A percentile compares a stretch with the other conserved stretches of the same genome.
Conservation (phyloP, 129 eudicot species). For the Tagetes patula region DNA sequence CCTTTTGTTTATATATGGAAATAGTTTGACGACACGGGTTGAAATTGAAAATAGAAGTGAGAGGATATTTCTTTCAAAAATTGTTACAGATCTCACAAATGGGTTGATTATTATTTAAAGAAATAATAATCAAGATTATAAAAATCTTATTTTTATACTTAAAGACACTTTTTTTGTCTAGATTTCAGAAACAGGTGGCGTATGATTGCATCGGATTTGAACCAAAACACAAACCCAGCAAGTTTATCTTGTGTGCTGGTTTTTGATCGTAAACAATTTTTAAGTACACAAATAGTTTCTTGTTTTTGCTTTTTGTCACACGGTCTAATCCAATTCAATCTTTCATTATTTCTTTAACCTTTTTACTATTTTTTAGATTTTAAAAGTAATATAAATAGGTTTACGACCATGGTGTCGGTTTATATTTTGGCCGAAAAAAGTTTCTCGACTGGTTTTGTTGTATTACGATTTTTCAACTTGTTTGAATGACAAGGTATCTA, state of each 20-base stretch:
- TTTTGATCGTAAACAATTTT: neutral
- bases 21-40: conserved; percentile 23
- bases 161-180: conserved; percentile 11
- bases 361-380: no score
- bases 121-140: conserved; percentile 1
- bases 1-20: conserved; percentile 10
- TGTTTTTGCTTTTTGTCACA: neutral
- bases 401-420: no score
- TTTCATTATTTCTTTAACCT: neutral
- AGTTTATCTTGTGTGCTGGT: conserved; percentile 26
- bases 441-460: no score
- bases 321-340: neutral
- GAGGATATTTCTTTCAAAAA: conserved; percentile 24
- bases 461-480: no score
- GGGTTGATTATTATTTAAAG: conserved; percentile 17
- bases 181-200: conserved; percentile 34
- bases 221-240: neutral
- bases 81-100: conserved; percentile 15
- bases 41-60: neutral
- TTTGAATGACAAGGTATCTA: no score
- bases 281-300: neutral
- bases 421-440: no score
- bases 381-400: neutral
- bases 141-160: neutral
- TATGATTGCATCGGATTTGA: conserved; percentile 19